phyloP scores from a whole-genome alignment of 352 stramenopile genomes.

The Globisporangium cystogenes region DNA sequence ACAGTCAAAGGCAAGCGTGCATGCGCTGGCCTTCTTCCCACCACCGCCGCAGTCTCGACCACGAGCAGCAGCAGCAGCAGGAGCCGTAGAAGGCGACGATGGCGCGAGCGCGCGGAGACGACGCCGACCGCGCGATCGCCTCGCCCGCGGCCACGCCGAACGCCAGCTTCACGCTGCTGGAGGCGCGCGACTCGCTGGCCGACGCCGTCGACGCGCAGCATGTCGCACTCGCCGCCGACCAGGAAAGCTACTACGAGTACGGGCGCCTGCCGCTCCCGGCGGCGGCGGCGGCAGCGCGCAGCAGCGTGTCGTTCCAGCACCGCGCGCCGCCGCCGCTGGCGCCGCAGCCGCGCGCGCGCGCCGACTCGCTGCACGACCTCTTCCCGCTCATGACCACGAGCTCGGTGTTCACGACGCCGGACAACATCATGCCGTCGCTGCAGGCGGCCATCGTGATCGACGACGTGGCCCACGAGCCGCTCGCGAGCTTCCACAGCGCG shows the following conservation, averaged over 20 bases:
- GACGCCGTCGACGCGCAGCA: slow-evolving; percentile 5
- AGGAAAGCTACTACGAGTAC: slow-evolving; percentile 2
- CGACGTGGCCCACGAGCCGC: slow-evolving; percentile 33
- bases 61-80: not conserved
- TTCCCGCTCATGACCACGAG: slow-evolving; percentile 48
- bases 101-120: not conserved
- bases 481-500: slow-evolving; percentile 8
- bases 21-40: not conserved
- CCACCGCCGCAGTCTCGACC: not conserved
- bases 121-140: slow-evolving; percentile 3
- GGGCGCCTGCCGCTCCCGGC: not conserved
- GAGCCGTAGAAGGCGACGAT: not conserved
- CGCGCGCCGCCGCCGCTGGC: not conserved
- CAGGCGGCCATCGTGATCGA: slow-evolving; percentile 77
- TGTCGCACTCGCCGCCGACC: slow-evolving; percentile 13
- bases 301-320: slow-evolving; percentile 12
- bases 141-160: slow-evolving; percentile 27
- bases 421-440: slow-evolving; percentile 68
- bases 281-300: not conserved
- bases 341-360: slow-evolving; percentile 5
- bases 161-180: slow-evolving; percentile 61
- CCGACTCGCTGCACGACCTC: slow-evolving; percentile 55
- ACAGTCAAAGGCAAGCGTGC: not conserved
- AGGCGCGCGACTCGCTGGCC: slow-evolving; percentile 28
- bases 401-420: slow-evolving; percentile 63